A percentile compares a stretch with the other conserved stretches of the same genome.
phyloP scores from a whole-genome alignment of 495 filamentous ascomycete genomes.

The Xylaria telfairii region DNA sequence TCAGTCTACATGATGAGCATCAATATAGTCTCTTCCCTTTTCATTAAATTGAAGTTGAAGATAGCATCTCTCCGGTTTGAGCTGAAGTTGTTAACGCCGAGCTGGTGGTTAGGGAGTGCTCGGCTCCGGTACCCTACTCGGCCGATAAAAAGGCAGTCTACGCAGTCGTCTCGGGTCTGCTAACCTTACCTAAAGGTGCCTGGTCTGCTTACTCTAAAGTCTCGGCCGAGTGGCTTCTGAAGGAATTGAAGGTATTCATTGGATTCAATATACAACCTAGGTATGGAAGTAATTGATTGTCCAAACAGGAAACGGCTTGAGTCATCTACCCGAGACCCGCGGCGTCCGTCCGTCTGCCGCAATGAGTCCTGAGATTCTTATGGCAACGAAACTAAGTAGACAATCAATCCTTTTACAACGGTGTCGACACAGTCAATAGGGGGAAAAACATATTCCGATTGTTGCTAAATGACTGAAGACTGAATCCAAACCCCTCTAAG shows the following conservation, averaged over 20 bases:
- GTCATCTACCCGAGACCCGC: too few species aligned
- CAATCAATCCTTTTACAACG: too few species aligned
- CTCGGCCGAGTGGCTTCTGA: background rate
- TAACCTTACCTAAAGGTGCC: background rate
- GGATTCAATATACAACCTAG: too few species aligned
- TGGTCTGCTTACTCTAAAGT: background rate
- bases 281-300: too few species aligned
- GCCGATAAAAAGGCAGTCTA: background rate
- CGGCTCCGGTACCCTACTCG: background rate
- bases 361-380: too few species aligned
- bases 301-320: too few species aligned
- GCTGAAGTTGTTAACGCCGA: background rate
- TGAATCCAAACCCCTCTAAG: background rate
- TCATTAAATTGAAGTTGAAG: background rate
- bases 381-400: background rate
- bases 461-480: background rate
- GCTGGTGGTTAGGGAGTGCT: background rate
- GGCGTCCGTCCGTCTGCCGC: background rate
- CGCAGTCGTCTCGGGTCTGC: too few species aligned
- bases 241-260: too few species aligned
- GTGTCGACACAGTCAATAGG: too few species aligned
- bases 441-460: slow-evolving; percentile 3
- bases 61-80: background rate
- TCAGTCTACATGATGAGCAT: background rate
- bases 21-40: background rate